Percentiles rank a stretch among this genome's conserved stretches.
Conservation (phyloP, 2,329 filamentous ascomycete genomes). For the Colletotrichum zoysiae region DNA sequence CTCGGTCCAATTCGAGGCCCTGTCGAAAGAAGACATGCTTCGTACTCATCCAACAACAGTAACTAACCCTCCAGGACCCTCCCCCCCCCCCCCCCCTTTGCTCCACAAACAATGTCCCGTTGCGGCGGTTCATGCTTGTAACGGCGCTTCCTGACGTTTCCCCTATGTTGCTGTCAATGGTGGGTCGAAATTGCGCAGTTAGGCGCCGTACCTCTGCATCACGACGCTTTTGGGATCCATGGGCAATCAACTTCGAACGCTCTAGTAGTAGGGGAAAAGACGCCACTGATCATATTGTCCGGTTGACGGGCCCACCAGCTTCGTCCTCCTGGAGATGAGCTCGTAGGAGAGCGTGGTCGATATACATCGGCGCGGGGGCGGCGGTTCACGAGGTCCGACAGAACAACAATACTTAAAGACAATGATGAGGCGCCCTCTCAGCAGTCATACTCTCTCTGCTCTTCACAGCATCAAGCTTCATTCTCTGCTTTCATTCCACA, state of each 20-base stretch:
- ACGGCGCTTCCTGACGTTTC: not conserved
- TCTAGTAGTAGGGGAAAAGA: not conserved
- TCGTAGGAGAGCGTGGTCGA: not conserved
- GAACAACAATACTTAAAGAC: not conserved
- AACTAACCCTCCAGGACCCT: too few relatives aligned
- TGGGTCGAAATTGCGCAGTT: not conserved
- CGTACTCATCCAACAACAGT: not conserved
- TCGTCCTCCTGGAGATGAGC: not conserved
- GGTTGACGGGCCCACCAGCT: not conserved
- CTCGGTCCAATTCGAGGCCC: not conserved
- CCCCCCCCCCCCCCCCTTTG: not conserved
- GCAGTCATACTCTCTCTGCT: rapidly evolving
- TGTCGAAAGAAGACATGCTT: not conserved
- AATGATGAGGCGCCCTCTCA: not conserved
- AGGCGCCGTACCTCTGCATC: not conserved
- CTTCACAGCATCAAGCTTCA: slow-evolving; percentile 5
- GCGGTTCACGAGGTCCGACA: not conserved
- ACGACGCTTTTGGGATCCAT: not conserved
- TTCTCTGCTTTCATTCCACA: slow-evolving; percentile 19
- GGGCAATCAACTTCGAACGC: not conserved
- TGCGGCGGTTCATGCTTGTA: not conserved
- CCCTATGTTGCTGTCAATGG: not conserved
- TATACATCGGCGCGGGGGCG: not conserved
- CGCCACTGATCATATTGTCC: too few relatives aligned
- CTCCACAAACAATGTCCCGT: slow-evolving; percentile 8